These are phyloP conservation scores for Drechslera avenae DNA, from an alignment of 2,329 filamentous ascomycete species.

Conservation along the genomic window DNA sequence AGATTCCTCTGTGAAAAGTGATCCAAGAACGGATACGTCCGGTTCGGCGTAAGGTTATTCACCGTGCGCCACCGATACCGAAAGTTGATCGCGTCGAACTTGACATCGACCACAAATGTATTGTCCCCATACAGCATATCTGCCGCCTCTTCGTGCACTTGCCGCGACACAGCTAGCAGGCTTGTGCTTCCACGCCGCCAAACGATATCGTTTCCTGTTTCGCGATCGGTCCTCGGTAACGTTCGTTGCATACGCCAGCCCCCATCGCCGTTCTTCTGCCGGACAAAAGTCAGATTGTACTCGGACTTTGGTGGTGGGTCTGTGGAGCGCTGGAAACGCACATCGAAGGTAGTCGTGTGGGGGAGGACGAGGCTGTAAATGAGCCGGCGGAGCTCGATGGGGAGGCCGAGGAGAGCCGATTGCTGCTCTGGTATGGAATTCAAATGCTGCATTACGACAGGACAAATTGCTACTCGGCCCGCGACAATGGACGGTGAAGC, in stretches of 20 bases:
- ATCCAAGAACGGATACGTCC: slow-evolving; percentile 49
- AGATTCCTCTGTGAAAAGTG: slow-evolving; percentile 51
- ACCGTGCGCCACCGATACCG: slow-evolving; percentile 52
- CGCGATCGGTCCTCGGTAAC: slow-evolving; percentile 27
- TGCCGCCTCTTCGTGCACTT: slow-evolving; percentile 53
- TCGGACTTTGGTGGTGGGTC: slow-evolving; percentile 26
- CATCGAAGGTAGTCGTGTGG: slow-evolving; percentile 41
- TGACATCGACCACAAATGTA: slow-evolving; percentile 54
- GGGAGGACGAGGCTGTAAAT: slow-evolving; percentile 53
- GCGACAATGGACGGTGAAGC: not conserved
- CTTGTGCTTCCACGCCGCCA: slow-evolving; percentile 52
- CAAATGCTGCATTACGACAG: slow-evolving; percentile 19
- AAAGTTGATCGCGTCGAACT: slow-evolving; percentile 52
- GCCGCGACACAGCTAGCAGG: slow-evolving; percentile 48
- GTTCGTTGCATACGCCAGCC: slow-evolving; percentile 40
- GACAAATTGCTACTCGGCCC: not conserved
- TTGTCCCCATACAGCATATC: slow-evolving; percentile 55
- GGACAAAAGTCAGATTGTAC: slow-evolving; percentile 42
- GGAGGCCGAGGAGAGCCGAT: slow-evolving; percentile 46
- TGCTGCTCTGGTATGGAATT: slow-evolving; percentile 4
- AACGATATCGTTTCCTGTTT: slow-evolving; percentile 43
- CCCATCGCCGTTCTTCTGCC: slow-evolving; percentile 26
- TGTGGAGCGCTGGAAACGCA: slow-evolving; percentile 24
- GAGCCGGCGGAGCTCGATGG: slow-evolving; percentile 52
- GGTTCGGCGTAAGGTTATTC: slow-evolving; percentile 50